Evolutionary conservation across 352 stramenopile species (phyloP).

Genomic region (Albugo candida): DNA sequence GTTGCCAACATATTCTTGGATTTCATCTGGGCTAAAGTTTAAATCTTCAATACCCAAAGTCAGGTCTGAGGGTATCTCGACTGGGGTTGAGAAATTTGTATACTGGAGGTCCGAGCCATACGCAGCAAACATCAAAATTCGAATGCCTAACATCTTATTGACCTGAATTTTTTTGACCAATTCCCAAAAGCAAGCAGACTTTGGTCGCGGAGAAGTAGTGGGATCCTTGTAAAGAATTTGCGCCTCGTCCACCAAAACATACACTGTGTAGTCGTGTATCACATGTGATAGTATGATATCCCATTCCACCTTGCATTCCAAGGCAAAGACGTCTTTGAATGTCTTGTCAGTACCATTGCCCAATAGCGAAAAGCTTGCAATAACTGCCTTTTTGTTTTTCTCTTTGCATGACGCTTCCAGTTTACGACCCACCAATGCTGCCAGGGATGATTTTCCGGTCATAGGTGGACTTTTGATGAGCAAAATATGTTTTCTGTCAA

Average conservation of each 20-base stretch:
- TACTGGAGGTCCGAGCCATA: conserved; percentile 6
- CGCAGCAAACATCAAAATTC: conserved; percentile 9
- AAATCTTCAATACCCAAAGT: conserved; percentile 5
- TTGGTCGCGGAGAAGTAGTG: not conserved
- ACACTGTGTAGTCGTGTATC: not conserved
- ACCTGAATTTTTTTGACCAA: conserved; percentile 1
- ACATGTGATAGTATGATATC: not conserved
- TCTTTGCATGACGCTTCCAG: conserved; percentile 1
- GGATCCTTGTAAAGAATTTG: conserved; percentile 2
- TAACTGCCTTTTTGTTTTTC: not conserved
- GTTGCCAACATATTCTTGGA: not conserved
- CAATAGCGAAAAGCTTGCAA: conserved; percentile 1
- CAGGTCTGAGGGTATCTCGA: not conserved
- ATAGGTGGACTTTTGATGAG: conserved; percentile 6
- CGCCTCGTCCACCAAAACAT: conserved; percentile 1
- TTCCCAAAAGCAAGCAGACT: conserved; percentile 1
- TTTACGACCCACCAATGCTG: conserved; percentile 2
- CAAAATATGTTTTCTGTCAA: conserved; percentile 4
- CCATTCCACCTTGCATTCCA: not conserved
- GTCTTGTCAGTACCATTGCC: not conserved
- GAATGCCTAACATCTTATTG: not conserved
- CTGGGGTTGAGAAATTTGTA: not conserved
- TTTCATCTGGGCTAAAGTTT: not conserved
- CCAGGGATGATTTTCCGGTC: conserved; percentile 5
- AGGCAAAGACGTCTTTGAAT: conserved; percentile 1